Percentiles rank a stretch among this genome's conserved stretches.
phyloP scores from a whole-genome alignment of 106 monocot genomes.

The Phalaenopsis equestris region DNA sequence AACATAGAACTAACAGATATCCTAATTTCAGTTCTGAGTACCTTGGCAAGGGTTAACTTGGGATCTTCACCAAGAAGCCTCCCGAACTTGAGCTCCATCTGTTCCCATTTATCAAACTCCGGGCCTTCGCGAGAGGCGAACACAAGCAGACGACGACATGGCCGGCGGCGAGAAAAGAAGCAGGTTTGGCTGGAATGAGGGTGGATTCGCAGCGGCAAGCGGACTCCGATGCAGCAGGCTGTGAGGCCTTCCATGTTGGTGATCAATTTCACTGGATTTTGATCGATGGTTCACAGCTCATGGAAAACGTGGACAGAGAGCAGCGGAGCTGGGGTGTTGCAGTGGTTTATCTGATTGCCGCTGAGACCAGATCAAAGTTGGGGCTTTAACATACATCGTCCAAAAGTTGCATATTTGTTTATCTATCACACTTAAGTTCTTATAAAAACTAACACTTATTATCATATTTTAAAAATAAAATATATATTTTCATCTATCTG shows the following conservation, averaged over 20 bases:
- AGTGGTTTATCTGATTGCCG: no score
- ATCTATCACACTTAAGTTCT: no score
- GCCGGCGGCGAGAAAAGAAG: constrained; percentile 16
- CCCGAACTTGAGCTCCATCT: constrained; percentile 92
- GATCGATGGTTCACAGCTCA: background rate
- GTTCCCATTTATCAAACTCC: constrained; percentile 76
- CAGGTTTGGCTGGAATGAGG: background rate
- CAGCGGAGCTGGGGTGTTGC: no score
- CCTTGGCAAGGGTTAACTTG: constrained; percentile 84
- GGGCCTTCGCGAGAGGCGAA: constrained; percentile 30
- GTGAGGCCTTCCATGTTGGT: constrained; percentile 31
- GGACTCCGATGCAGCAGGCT: constrained; percentile 13
- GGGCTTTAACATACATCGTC: no score
- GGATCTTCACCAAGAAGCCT: constrained; percentile 85
- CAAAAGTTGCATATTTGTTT: no score
- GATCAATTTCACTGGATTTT: background rate
- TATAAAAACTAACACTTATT: no score
- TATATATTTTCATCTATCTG: no score
- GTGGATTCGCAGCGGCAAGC: constrained; percentile 12
- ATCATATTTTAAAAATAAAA: no score
- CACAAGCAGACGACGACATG: background rate
- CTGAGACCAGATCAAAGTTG: no score
- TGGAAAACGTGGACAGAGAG: background rate
- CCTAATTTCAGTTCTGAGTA: background rate
- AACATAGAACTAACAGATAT: background rate